Percentiles rank a stretch among this genome's conserved stretches.
These are phyloP conservation scores for Teunomyces kruisii DNA, from an alignment of 805 yeast species.

Conservation along the genomic window DNA sequence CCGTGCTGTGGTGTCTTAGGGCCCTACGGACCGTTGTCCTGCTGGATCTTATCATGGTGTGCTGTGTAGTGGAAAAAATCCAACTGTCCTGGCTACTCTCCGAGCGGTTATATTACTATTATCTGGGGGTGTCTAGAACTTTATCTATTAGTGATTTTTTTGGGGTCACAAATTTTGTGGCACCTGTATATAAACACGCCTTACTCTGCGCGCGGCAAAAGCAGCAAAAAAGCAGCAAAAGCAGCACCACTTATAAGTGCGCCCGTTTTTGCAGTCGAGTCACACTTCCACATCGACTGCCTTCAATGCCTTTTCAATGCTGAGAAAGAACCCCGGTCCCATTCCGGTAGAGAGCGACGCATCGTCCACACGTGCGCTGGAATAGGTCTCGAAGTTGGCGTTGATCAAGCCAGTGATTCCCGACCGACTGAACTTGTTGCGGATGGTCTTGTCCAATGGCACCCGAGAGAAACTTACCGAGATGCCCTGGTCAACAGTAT, in stretches of 20 bases:
- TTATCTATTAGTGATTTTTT: background rate
- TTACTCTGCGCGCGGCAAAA: background rate
- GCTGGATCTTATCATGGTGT: background rate
- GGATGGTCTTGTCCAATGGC: constrained; percentile 46
- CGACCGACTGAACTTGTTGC: constrained; percentile 50
- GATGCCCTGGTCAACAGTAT: constrained; percentile 50
- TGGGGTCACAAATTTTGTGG: background rate
- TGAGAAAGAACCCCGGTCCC: constrained; percentile 41
- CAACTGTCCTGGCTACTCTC: background rate
- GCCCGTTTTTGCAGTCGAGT: constrained; percentile 1
- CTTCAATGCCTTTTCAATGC: constrained; percentile 57
- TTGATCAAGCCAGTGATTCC: constrained; percentile 48
- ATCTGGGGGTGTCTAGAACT: background rate
- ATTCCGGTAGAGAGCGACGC: constrained; percentile 16
- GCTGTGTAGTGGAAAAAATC: background rate
- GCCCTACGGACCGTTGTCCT: background rate
- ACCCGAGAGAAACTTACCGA: constrained; percentile 62
- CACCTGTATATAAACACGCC: background rate
- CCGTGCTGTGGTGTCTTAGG: constrained; percentile 1
- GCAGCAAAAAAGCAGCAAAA: too few species aligned
- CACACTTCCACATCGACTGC: constrained; percentile 30
- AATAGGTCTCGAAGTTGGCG: constrained; percentile 13
- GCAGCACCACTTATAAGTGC: too few species aligned
- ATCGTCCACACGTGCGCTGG: constrained; percentile 14
- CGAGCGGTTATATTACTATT: background rate